These are phyloP conservation scores for Aspergillus terreus DNA, from an alignment of 2,329 filamentous ascomycete genomes.

Conservation along the genomic window DNA sequence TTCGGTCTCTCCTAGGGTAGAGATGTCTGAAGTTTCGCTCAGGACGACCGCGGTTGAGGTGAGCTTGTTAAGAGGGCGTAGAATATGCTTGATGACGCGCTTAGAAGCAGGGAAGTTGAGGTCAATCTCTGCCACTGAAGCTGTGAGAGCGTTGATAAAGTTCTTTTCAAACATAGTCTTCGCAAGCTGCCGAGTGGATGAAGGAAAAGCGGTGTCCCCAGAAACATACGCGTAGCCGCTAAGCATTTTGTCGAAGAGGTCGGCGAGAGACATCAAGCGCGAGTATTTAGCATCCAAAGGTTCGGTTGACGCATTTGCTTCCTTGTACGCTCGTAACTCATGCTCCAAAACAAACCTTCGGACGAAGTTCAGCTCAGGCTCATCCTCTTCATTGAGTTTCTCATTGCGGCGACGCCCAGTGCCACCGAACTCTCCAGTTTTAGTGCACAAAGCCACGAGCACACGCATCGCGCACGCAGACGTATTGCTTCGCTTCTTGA, in stretches of 20 bases:
- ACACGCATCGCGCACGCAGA: constrained; percentile 83
- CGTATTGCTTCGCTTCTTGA: constrained; percentile 82
- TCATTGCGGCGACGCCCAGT: constrained; percentile 53
- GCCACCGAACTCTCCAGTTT: constrained; percentile 73
- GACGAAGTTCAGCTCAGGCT: constrained; percentile 70
- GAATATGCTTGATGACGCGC: constrained; percentile 91
- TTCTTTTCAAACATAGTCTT: constrained; percentile 99
- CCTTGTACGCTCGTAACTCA: constrained; percentile 85
- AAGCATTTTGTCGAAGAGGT: constrained; percentile 90
- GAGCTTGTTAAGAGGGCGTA: constrained; percentile 81
- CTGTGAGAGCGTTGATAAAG: constrained; percentile 81
- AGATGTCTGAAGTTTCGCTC: constrained; percentile 75
- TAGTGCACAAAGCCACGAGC: constrained; percentile 79
- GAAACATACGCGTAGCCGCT: constrained; percentile 69
- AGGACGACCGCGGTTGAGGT: constrained; percentile 83
- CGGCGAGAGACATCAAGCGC: constrained; percentile 78
- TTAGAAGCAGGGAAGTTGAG: constrained; percentile 92
- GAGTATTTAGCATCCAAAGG: constrained; percentile 81
- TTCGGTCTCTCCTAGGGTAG: constrained; percentile 63
- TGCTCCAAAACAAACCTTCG: constrained; percentile 94
- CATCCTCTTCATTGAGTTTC: constrained; percentile 35
- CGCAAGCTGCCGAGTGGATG: constrained; percentile 76
- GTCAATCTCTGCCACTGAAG: constrained; percentile 91
- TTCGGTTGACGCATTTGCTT: constrained; percentile 75
- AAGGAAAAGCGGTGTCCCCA: constrained; percentile 43